Evolutionary conservation across 2,329 filamentous ascomycete genomes (phyloP).

Genomic region (Cladobotryum mycophilum): DNA sequence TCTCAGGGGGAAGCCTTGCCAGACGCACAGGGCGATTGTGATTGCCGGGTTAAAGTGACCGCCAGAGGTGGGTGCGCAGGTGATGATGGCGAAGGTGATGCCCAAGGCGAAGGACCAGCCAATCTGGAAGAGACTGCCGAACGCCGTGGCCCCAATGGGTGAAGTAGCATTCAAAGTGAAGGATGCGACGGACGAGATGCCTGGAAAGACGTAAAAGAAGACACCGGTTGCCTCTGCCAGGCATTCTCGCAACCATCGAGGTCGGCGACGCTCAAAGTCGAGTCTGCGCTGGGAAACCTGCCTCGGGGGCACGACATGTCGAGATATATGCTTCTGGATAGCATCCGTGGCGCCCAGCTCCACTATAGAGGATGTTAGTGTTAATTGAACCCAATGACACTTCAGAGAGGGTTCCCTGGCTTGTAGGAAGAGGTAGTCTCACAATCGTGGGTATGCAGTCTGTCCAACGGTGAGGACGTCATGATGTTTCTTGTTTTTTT

Average conservation of each 20-base stretch:
- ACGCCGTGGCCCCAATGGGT: slow-evolving; percentile 19
- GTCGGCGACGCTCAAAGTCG: slow-evolving; percentile 47
- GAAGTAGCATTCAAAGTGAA: slow-evolving; percentile 44
- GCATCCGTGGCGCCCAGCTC: slow-evolving; percentile 50
- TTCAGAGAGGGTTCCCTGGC: too few species aligned
- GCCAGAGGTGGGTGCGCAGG: slow-evolving; percentile 46
- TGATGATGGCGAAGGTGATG: slow-evolving; percentile 54
- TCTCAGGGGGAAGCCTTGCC: slow-evolving; percentile 53
- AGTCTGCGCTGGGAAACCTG: slow-evolving; percentile 48
- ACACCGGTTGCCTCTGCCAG: slow-evolving; percentile 51
- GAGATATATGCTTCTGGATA: slow-evolving; percentile 41
- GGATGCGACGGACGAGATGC: slow-evolving; percentile 46
- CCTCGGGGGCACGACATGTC: slow-evolving; percentile 43
- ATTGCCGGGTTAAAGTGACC: slow-evolving; percentile 51
- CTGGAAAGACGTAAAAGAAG: slow-evolving; percentile 50
- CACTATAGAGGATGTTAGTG: slow-evolving; percentile 16
- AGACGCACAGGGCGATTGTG: slow-evolving; percentile 39
- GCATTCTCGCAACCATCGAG: slow-evolving; percentile 48
- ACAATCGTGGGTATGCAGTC: slow-evolving; percentile 17
- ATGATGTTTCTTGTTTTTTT: background rate
- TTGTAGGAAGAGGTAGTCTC: background rate
- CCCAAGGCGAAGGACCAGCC: slow-evolving; percentile 51
- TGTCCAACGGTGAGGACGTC: slow-evolving; percentile 2
- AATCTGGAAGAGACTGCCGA: slow-evolving; percentile 48
- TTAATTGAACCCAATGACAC: too few species aligned